Conservation (phyloP, 306 rosid species). For the Dryas alaskensis region DNA sequence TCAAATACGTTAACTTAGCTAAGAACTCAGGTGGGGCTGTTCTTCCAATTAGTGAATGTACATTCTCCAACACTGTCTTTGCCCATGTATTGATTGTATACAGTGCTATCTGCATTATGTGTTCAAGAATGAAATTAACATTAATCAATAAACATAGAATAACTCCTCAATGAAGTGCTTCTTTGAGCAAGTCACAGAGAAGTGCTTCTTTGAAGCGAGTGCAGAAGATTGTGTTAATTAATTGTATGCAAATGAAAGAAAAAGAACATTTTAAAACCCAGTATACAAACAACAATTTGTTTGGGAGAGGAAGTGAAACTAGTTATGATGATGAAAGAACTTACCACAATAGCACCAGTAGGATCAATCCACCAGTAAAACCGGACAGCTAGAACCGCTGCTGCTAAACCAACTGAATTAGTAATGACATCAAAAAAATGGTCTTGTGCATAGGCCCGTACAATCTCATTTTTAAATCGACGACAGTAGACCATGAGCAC, state of each 20-base stretch:
- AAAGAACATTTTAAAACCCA: too few relatives aligned
- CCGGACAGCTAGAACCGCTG: constrained; percentile 68
- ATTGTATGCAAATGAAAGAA: too few relatives aligned
- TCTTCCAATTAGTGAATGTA: constrained; percentile 61
- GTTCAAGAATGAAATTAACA: constrained; percentile 13
- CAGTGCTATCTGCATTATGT: constrained; percentile 61
- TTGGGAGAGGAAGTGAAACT: background rate
- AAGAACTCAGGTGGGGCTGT: constrained; percentile 79
- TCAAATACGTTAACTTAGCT: constrained; percentile 62
- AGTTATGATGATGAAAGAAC: constrained; percentile 18
- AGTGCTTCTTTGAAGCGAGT: too few relatives aligned
- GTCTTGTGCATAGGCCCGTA: constrained; percentile 74
- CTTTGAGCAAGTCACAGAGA: too few relatives aligned
- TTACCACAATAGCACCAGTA: constrained; percentile 71
- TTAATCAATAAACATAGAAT: background rate
- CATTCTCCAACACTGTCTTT: constrained; percentile 73
- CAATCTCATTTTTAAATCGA: constrained; percentile 64
- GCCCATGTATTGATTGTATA: constrained; percentile 80
- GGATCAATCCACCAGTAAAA: constrained; percentile 78
- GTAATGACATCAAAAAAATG: constrained; percentile 73
- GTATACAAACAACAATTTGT: background rate
- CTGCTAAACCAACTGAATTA: constrained; percentile 78
- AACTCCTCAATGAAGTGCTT: too few relatives aligned
- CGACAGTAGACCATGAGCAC: constrained; percentile 72
- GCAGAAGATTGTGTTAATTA: too few relatives aligned